A percentile compares a stretch with the other conserved stretches of the same genome.
phyloP scores from a whole-genome alignment of 2,329 filamentous ascomycete species.

The Colletotrichum sp. region DNA sequence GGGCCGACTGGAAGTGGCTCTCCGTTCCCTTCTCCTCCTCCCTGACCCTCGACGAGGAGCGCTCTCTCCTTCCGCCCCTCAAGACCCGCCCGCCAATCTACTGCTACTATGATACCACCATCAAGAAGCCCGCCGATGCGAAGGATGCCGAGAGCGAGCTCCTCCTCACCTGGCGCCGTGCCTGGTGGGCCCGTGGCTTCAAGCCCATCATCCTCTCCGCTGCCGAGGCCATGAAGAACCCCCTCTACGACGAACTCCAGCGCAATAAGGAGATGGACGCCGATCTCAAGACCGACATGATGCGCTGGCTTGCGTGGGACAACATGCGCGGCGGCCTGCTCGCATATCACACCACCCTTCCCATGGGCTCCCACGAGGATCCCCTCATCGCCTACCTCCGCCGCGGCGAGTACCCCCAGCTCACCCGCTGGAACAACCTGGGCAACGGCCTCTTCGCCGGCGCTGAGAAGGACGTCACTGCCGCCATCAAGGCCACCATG shows the following conservation, averaged over 20 bases:
- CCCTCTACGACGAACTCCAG: conserved; percentile 76
- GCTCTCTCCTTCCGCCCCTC: conserved; percentile 82
- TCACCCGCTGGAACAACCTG: conserved; percentile 78
- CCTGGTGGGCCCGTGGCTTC: conserved; percentile 97
- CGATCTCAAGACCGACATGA: conserved; percentile 71
- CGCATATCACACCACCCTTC: conserved; percentile 79
- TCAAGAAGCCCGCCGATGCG: conserved; percentile 65
- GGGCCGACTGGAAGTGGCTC: conserved; percentile 88
- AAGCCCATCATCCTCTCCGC: conserved; percentile 80
- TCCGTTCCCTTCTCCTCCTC: conserved; percentile 83
- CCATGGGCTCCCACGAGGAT: conserved; percentile 82
- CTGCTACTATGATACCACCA: conserved; percentile 83
- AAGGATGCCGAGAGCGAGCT: conserved; percentile 79
- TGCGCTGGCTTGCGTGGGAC: conserved; percentile 92
- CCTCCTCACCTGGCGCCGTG: conserved; percentile 85
- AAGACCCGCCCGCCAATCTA: conserved; percentile 76
- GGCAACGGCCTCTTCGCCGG: conserved; percentile 77
- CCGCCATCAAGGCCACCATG: conserved; percentile 66
- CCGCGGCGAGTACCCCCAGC: conserved; percentile 73
- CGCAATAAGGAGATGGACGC: conserved; percentile 60
- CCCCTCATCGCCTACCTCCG: conserved; percentile 74
- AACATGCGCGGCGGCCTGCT: conserved; percentile 87
- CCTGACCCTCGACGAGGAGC: conserved; percentile 80
- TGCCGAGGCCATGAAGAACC: conserved; percentile 83
- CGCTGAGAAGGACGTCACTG: conserved; percentile 66